Evolutionary conservation across 129 eudicot species (phyloP), one percentile per base, ranked within the genome.

Genomic region (Scalesia atractyloides): DNA sequence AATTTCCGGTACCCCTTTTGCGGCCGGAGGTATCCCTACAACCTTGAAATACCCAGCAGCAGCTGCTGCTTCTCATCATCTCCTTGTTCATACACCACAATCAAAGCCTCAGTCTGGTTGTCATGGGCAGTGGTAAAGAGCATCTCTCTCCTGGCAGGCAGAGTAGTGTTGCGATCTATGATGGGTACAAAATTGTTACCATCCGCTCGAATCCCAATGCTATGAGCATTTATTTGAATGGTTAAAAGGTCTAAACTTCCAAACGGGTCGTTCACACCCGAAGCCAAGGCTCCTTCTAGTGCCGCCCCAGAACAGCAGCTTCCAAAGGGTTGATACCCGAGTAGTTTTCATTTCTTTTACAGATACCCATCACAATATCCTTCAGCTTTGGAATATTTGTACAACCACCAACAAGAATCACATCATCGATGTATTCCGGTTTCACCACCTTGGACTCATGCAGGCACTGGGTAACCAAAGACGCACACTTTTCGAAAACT

Each of bases 261-360:
- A 37, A 86, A 84, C 4, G 96, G 93, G 30, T 91, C 97, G 14
- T 77, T 86, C 5, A 85, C 72, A 4, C 97, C 97, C 0, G 93
- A 86, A 43, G 97, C 93, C 58, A 91, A 76, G 0, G 97, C 97
- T 15, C 97, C 97, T 82, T 91, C 97, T 2, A 91, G 74, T 4
- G 97, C 97, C 0, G 86, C 96, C 73, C 97, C 97, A 56, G 76
- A 13, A 91, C 97, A 3, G 97, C 97, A 18, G 89, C 97, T 69
- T 91, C 97, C 64, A 86, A 39, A 0, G 83, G 84, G 82, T 86
- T 72, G 64, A 91, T 88, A 7, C 73, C 90, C 9, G 68, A 5
- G 73, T 88, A 91, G 3, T 79, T 50, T 52, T 77, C 81, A 13
- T 76, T 88, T 67, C 39, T 81, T 15, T 81, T 84, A 54, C 91